Evolutionary conservation across 352 stramenopile genomes (phyloP).

Genomic region (Plasmopara halstedii): DNA sequence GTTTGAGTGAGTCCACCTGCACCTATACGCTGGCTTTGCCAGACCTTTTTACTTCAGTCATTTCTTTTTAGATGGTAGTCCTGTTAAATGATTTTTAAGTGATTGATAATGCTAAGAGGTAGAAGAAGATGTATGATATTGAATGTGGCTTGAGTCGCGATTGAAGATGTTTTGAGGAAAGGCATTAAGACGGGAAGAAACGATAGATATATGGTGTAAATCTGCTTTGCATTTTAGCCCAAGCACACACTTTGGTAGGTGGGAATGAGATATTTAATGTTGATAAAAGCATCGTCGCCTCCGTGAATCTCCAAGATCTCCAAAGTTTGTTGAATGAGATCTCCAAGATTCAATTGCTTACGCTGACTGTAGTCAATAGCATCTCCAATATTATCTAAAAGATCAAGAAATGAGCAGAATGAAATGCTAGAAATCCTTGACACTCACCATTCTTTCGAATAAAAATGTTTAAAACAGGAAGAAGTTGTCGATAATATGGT

Average conservation of each 20-base stretch:
- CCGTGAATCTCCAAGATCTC: conserved; percentile 95
- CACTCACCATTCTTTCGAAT: conserved; percentile 94
- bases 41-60: too few species aligned
- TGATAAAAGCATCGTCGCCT: conserved; percentile 97
- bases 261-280: conserved; percentile 98
- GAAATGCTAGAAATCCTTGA: too few species aligned
- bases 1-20: too few species aligned
- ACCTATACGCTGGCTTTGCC: too few species aligned
- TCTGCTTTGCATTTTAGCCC: conserved; percentile 39
- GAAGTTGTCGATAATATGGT: conserved; percentile 96
- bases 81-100: too few species aligned
- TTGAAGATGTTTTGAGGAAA: too few species aligned
- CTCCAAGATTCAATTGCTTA: conserved; percentile 92
- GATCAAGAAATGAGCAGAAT: not conserved
- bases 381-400: conserved; percentile 92
- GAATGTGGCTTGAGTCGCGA: too few species aligned
- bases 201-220: too few species aligned
- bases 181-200: too few species aligned
- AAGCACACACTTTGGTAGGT: conserved; percentile 93
- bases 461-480: conserved; percentile 97
- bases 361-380: conserved; percentile 94
- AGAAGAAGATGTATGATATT: too few species aligned
- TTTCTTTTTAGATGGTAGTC: too few species aligned
- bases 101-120: too few species aligned
- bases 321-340: conserved; percentile 95